Percentiles rank a stretch among this genome's conserved stretches.
phyloP scores from a whole-genome alignment of 164 flowering plant genomes.

The Liriodendron chinense region DNA sequence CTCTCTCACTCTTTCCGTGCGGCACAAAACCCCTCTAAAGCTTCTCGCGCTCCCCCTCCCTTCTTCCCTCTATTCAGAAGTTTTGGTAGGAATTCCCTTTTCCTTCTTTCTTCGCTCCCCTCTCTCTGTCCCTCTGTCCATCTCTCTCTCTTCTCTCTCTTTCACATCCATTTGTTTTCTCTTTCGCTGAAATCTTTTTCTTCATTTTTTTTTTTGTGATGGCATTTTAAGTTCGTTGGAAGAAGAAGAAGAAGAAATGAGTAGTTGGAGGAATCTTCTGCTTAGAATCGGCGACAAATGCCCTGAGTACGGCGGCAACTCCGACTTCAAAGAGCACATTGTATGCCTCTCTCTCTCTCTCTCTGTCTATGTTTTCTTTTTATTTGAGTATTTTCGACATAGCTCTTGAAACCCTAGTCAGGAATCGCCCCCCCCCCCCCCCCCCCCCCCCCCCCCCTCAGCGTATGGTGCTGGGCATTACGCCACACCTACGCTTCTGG shows the following conservation, averaged over 20 bases:
- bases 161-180: background rate
- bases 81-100: background rate
- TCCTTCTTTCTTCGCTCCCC: background rate
- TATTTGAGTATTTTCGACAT: too few species aligned
- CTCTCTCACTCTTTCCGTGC: background rate
- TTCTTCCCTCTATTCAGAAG: too few species aligned
- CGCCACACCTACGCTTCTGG: too few species aligned
- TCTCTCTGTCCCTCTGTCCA: background rate
- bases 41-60: background rate
- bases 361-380: background rate
- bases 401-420: too few species aligned
- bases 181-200: background rate
- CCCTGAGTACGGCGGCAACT: constrained; percentile 65
- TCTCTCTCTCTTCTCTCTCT: background rate
- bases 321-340: constrained; percentile 89
- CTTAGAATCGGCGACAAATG: constrained; percentile 89
- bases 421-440: too few species aligned
- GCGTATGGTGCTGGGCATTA: too few species aligned
- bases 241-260: constrained; percentile 23
- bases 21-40: too few species aligned
- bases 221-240: background rate
- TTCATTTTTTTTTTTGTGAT: background rate
- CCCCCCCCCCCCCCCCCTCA: too few species aligned
- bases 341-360: constrained; percentile 35
- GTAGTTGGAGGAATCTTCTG: constrained; percentile 73